These are phyloP conservation scores for Fusarium tuaranense DNA, from an alignment of 2,329 filamentous ascomycete species.

Conservation along the genomic window DNA sequence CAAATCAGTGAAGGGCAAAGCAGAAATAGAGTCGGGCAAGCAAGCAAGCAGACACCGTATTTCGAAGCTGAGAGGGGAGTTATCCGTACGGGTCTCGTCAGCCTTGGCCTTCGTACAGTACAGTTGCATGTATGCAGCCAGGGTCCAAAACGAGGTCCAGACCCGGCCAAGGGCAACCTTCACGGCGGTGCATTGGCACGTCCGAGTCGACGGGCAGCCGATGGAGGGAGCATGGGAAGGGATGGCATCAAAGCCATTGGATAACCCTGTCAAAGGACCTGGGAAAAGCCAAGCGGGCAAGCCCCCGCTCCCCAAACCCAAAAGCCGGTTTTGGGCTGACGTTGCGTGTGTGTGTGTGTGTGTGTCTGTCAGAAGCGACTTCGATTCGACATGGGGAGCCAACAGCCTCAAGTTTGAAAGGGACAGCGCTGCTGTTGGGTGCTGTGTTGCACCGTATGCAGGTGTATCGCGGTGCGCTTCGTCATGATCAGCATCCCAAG, in stretches of 20 bases:
- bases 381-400: too few relatives aligned
- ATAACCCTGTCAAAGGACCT: constrained; percentile 20
- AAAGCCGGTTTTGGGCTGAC: constrained; percentile 36
- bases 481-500: constrained; percentile 32
- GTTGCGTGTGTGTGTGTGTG: not conserved
- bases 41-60: not conserved
- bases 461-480: constrained; percentile 16
- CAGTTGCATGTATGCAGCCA: constrained; percentile 24
- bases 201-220: not conserved
- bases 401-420: not conserved
- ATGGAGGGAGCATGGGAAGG: not conserved
- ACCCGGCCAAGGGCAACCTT: constrained; percentile 23
- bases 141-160: constrained; percentile 37
- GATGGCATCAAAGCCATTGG: constrained; percentile 20
- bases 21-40: not conserved
- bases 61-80: not conserved
- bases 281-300: constrained; percentile 5
- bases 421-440: not conserved
- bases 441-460: constrained; percentile 21
- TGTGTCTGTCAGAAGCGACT: constrained; percentile 1
- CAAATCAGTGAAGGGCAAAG: not conserved
- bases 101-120: constrained; percentile 25
- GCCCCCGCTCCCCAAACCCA: constrained; percentile 4
- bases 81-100: not conserved
- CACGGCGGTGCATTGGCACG: not conserved